A percentile compares a stretch with the other conserved stretches of the same genome.
Evolutionary conservation across 2,329 filamentous ascomycete genomes (phyloP).

Genomic region (Arachnopeziza araneosa): DNA sequence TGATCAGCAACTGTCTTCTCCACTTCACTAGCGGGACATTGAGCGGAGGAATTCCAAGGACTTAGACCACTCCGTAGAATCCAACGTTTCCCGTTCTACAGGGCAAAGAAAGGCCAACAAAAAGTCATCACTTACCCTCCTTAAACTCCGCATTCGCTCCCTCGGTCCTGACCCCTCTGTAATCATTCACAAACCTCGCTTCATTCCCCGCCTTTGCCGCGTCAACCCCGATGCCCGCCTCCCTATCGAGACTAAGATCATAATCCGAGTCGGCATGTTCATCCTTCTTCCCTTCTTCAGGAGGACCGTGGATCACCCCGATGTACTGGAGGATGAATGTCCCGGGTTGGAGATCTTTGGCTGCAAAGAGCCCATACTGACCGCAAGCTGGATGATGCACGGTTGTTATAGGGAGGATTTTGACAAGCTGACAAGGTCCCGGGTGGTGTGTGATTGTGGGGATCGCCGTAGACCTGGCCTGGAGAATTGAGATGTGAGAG

Average conservation of each 20-base stretch:
- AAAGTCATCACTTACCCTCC: slow-evolving; percentile 30
- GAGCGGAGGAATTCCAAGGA: no score
- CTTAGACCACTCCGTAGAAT: no score
- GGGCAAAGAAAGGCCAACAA: no score
- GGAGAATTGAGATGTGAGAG: slow-evolving; percentile 16
- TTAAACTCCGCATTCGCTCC: slow-evolving; percentile 43
- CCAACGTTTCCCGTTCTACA: no score
- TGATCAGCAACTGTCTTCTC: no score
- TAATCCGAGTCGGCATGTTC: slow-evolving; percentile 50
- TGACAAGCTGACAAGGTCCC: slow-evolving; percentile 45
- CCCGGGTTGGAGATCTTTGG: slow-evolving; percentile 46
- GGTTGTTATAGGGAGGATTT: slow-evolving; percentile 47
- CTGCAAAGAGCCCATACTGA: slow-evolving; percentile 56
- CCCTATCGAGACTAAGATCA: slow-evolving; percentile 57
- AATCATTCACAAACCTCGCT: slow-evolving; percentile 63
- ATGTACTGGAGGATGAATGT: slow-evolving; percentile 57
- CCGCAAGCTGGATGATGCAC: slow-evolving; percentile 50
- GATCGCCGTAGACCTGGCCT: slow-evolving; percentile 24
- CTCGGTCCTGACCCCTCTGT: slow-evolving; percentile 45
- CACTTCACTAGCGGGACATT: no score
- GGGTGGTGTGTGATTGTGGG: slow-evolving; percentile 33
- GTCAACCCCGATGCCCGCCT: slow-evolving; percentile 53
- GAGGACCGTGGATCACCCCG: slow-evolving; percentile 47
- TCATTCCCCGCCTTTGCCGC: slow-evolving; percentile 55
- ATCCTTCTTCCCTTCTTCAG: slow-evolving; percentile 1